Base-by-base conservation (phyloP, 306 rosid genomes). In the Cucumis melo region DNA sequence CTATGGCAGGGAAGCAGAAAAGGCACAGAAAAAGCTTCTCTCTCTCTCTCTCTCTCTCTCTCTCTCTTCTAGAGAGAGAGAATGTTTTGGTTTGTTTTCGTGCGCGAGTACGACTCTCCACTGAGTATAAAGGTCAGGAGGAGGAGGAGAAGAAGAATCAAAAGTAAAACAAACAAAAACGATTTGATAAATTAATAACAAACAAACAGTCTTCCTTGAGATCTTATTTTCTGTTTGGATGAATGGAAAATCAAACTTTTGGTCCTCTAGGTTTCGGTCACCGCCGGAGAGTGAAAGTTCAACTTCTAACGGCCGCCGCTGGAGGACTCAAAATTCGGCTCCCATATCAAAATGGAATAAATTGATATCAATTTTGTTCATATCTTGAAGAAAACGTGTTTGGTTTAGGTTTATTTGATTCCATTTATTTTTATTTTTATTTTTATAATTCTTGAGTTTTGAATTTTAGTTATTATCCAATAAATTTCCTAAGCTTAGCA, bases 71-170 rank as follows among this genome's bases (percentile, higher is more conserved):
- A 17, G 51, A 38, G 21, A 48, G 76, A 72, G 59, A 72, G 76
- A 72, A 72, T 27, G 60, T 50, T 50, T 71, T 44, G 54, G 36
- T 1, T 14, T 24, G 75, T 34, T 67, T 68, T 50, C 59, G 76
- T 72, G 59, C 42, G 76, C 41, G 76, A 72, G 42, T 50, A 72
- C 60, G 76, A 72, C 76, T 72, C 48, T 72, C 76, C 59, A 38
- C 73, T 72, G 60, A 72, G 76, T 72, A 24, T 50, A 72, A 42
- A 65, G 39, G 58, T 4, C 75, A 71, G 20, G 58, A 32, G 36
- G 3, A 32, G 36, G 21, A 71, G 20, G 58, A 32, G 36, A 32
- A 32, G 36, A 42, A 50, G 59, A 72, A 72, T 72, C 57, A 50
- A 72, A 46, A 24, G 42, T 48, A 71, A 72, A 66, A 39, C 12